phyloP scores from a whole-genome alignment of 1,139 yeast genomes.

The Candida gigantensis region DNA sequence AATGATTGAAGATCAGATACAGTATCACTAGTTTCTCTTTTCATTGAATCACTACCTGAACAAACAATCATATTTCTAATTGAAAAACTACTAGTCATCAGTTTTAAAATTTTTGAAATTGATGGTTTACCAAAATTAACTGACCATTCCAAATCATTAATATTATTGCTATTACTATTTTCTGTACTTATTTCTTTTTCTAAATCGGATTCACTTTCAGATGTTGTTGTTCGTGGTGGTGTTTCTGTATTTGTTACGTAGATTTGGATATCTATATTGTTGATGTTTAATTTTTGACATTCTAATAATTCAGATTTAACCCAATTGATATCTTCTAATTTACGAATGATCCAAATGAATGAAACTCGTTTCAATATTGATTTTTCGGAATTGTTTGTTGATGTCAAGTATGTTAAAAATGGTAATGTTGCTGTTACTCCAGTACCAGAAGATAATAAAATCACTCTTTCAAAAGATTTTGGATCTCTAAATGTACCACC shows the following conservation, averaged over 20 bases:
- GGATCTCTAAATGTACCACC: constrained; percentile 58
- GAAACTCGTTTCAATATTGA: constrained; percentile 31
- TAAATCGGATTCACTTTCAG: no score
- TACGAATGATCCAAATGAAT: constrained; percentile 53
- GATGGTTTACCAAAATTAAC: constrained; percentile 38
- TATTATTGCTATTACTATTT: constrained; percentile 8
- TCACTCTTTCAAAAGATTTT: constrained; percentile 49
- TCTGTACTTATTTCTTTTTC: no score
- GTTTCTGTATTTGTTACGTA: no score
- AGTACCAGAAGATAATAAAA: constrained; percentile 50
- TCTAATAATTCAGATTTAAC: constrained; percentile 39
- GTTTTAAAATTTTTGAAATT: constrained; percentile 20
- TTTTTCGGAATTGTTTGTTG: no score
- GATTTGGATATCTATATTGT: constrained; percentile 26
- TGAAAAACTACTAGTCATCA: constrained; percentile 24
- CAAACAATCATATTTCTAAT: constrained; percentile 48
- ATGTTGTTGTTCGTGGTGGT: no score
- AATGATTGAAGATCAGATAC: constrained; percentile 41
- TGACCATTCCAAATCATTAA: constrained; percentile 15
- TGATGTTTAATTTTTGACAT: constrained; percentile 27
- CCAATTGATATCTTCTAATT: constrained; percentile 45
- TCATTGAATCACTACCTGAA: constrained; percentile 54
- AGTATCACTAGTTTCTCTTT: constrained; percentile 41
- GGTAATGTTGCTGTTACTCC: constrained; percentile 61
- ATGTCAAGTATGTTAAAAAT: constrained; percentile 34